phyloP scores from a whole-genome alignment of 768 basidiomycete species.

The Mycena chlorophos region DNA sequence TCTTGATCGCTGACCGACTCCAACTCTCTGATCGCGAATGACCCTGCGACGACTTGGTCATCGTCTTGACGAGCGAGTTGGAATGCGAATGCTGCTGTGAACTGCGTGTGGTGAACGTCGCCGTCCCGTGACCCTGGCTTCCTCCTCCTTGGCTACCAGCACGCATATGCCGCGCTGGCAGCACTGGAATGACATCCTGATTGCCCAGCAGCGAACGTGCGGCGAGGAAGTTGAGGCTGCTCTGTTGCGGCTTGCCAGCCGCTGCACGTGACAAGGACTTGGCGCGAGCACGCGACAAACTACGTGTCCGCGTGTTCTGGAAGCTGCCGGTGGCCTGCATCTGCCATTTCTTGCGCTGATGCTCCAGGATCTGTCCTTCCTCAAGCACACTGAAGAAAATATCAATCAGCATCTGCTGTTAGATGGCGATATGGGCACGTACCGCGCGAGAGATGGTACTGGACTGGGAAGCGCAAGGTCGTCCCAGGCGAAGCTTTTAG shows the following conservation, averaged over 20 bases:
- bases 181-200: constrained; percentile 54
- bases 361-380: constrained; percentile 60
- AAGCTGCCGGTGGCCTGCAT: constrained; percentile 60
- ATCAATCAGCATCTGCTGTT: constrained; percentile 1
- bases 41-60: constrained; percentile 34
- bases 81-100: constrained; percentile 36
- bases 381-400: constrained; percentile 63
- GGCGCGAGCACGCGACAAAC: constrained; percentile 60
- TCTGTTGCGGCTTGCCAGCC: constrained; percentile 29
- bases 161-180: constrained; percentile 25
- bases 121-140: constrained; percentile 24
- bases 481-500: constrained; percentile 61
- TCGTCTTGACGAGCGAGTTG: constrained; percentile 38
- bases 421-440: constrained; percentile 22
- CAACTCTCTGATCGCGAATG: constrained; percentile 48
- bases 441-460: constrained; percentile 58
- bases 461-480: constrained; percentile 61
- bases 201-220: constrained; percentile 67
- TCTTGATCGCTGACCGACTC: constrained; percentile 43
- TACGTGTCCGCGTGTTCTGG: constrained; percentile 63
- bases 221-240: constrained; percentile 60
- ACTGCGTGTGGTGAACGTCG: constrained; percentile 16
- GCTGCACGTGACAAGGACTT: constrained; percentile 54
- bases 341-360: constrained; percentile 68
- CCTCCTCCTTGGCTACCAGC: constrained; percentile 23